Evolutionary conservation across 2,329 filamentous ascomycete genomes (phyloP), one percentile per base, ranked within the genome.

Genomic region (Botrytis cinerea): DNA sequence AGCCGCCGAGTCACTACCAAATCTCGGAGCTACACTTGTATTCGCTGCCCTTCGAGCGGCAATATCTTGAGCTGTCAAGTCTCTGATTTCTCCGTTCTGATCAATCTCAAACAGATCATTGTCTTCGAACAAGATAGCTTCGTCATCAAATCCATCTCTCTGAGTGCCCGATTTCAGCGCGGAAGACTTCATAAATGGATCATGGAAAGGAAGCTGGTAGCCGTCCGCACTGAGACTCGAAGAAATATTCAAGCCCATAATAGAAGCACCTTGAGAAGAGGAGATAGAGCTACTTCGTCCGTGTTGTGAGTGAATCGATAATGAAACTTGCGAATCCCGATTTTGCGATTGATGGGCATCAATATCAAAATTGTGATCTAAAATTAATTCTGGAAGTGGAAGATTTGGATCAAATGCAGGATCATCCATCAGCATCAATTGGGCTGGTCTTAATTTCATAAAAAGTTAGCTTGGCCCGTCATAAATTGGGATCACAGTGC

Each of bases 371-470:
- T 82, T 81, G 18, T 83, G 82, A 68, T 89, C 85, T 35, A 89
- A 80, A 46, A 90, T 85, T 73, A 92, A 85, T 0, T 87, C 84
- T 1, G 90, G 88, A 40, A 94, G 84, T 48, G 85, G 84, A 48
- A 90, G 85, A 61, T 91, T 89, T 0, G 91, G 90, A 16, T 93
- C 83, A 80, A 98, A 98, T 60, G 89, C 87, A 0, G 94, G 94
- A 79, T 98, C 95, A 78, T 98, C 93, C 71, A 88, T 85, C 2
- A 98, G 85, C 4, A 94, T 85, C 73, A 98, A 90, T 77, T 95
- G 91, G 38, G 92, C 89, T 8, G 88, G 90, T 78, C 93, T 97
- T 76, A 25, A 57, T 57, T 43, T 57, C 66, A 57, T 8, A 6
- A 32, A 43, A 68, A n/a, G 51, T 68, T 35, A 68, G 66, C n/a